Evolutionary conservation across 73 alveolate species (phyloP).

Genomic region (Paramecium sonneborni): DNA sequence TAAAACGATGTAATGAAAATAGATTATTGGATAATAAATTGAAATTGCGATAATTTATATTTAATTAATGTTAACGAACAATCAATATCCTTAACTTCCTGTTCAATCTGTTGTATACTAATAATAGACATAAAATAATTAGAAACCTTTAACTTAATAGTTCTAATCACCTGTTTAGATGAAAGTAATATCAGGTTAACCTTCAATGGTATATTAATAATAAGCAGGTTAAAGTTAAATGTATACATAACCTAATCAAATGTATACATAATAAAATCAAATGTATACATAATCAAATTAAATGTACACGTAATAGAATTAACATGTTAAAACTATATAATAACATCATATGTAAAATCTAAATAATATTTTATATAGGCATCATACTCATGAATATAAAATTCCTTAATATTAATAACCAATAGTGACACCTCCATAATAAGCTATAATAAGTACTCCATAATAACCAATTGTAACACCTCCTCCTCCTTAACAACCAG

Average conservation of each 20-base stretch:
- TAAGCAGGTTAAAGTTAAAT: not conserved
- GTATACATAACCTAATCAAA: not conserved
- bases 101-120: not conserved
- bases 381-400: conserved; percentile 35
- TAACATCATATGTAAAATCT: not conserved
- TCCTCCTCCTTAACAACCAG: not conserved
- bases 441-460: not conserved
- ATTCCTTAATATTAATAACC: not conserved
- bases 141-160: not conserved
- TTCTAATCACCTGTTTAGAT: not conserved
- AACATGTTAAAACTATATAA: not conserved
- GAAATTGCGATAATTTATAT: not conserved
- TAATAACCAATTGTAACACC: not conserved
- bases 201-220: not conserved
- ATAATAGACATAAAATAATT: not conserved
- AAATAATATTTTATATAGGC: not conserved
- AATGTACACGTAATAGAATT: not conserved
- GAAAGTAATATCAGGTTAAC: not conserved
- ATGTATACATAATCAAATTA: not conserved
- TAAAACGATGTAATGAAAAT: not conserved
- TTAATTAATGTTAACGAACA: not conserved
- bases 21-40: not conserved
- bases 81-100: not conserved
- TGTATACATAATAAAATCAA: not conserved
- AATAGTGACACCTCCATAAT: not conserved